Evolutionary conservation across 768 basidiomycete species (phyloP).

Genomic region (Mycena metata): DNA sequence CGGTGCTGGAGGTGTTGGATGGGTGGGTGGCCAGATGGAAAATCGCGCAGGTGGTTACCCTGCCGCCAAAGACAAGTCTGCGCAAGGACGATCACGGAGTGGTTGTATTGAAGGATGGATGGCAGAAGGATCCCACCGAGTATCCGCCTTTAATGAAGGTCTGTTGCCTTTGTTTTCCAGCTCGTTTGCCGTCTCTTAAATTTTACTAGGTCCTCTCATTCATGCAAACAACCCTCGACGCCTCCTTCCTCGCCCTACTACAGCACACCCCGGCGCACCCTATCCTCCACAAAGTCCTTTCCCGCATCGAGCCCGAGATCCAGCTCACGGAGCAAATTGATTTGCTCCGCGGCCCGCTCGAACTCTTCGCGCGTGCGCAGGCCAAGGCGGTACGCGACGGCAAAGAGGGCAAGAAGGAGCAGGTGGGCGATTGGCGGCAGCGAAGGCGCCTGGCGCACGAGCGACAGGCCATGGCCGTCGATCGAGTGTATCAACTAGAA

Average conservation of each 20-base stretch:
- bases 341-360: slow-evolving; percentile 70
- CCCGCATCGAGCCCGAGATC: slow-evolving; percentile 70
- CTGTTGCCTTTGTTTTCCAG: slow-evolving; percentile 12
- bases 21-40: slow-evolving; percentile 61
- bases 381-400: slow-evolving; percentile 61
- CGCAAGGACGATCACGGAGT: slow-evolving; percentile 59
- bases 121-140: slow-evolving; percentile 42
- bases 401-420: slow-evolving; percentile 49
- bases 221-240: slow-evolving; percentile 76
- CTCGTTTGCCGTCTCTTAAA: not conserved
- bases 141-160: slow-evolving; percentile 63
- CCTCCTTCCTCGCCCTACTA: slow-evolving; percentile 77
- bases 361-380: slow-evolving; percentile 72
- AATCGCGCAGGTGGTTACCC: slow-evolving; percentile 50
- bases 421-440: slow-evolving; percentile 61
- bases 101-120: slow-evolving; percentile 44
- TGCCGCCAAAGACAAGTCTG: slow-evolving; percentile 56
- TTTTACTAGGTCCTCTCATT: slow-evolving; percentile 66
- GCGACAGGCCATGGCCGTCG: slow-evolving; percentile 63
- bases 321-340: slow-evolving; percentile 63
- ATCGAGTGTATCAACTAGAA: slow-evolving; percentile 78
- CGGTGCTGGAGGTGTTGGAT: slow-evolving; percentile 62
- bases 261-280: slow-evolving; percentile 72
- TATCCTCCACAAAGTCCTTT: slow-evolving; percentile 63
- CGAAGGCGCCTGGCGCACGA: slow-evolving; percentile 67